Conservation (phyloP, 2,329 filamentous ascomycete genomes). For the Clonostachys chloroleuca region DNA sequence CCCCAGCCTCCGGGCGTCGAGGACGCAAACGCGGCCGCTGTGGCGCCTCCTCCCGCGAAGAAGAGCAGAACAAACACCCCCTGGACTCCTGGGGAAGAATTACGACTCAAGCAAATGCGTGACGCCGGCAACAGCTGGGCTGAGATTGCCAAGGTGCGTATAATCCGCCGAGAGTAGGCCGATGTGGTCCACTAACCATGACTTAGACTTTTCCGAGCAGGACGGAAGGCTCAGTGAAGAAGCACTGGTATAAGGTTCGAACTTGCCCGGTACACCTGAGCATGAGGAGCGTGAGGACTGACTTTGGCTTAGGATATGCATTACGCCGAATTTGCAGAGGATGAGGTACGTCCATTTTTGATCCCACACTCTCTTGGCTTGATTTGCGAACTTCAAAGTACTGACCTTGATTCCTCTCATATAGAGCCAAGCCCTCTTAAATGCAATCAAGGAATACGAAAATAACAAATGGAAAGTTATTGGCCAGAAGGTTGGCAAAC, state of each 20-base stretch:
- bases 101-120: conserved; percentile 88
- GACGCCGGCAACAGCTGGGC: conserved; percentile 94
- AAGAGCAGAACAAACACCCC: conserved; percentile 98
- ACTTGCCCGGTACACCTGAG: background rate
- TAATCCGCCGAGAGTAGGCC: conserved; percentile 1
- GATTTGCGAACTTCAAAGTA: conserved; percentile 1
- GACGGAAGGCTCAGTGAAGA: conserved; percentile 97
- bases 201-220: conserved; percentile 79
- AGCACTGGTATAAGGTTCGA: conserved; percentile 97
- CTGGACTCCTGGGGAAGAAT: conserved; percentile 93
- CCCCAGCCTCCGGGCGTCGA: conserved; percentile 7
- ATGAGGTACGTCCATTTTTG: conserved; percentile 64
- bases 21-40: conserved; percentile 15
- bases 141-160: conserved; percentile 96
- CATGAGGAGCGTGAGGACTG: background rate
- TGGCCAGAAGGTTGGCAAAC: conserved; percentile 94
- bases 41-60: conserved; percentile 60
- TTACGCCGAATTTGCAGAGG: conserved; percentile 96
- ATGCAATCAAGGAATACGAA: conserved; percentile 98
- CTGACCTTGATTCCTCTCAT: background rate
- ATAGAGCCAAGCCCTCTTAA: conserved; percentile 74
- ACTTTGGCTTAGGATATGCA: conserved; percentile 79
- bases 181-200: background rate
- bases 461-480: conserved; percentile 98
- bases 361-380: conserved; percentile 8